These are phyloP conservation scores for Xylaria cubensis DNA, from an alignment of 495 filamentous ascomycete genomes.

Conservation along the genomic window DNA sequence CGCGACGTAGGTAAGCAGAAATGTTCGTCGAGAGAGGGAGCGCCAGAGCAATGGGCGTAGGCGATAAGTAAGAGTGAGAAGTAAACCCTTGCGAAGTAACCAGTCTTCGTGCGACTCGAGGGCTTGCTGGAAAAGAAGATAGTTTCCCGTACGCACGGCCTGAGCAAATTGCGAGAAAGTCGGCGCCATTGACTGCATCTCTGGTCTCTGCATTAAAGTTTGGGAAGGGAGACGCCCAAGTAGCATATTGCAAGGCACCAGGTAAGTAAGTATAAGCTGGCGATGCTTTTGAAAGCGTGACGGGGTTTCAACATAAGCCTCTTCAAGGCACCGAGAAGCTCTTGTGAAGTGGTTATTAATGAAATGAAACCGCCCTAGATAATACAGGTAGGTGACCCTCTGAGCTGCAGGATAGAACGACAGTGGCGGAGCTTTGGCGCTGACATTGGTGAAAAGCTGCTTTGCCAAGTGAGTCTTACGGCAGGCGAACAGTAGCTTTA, in stretches of 20 bases:
- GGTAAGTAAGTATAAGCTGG: constrained; percentile 80
- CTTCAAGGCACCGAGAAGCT: constrained; percentile 74
- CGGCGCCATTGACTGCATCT: constrained; percentile 70
- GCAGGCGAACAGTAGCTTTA: constrained; percentile 86
- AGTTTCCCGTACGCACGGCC: constrained; percentile 80
- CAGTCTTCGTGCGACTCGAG: constrained; percentile 64
- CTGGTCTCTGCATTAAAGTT: constrained; percentile 69
- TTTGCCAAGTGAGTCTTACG: constrained; percentile 71
- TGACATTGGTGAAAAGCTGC: constrained; percentile 89
- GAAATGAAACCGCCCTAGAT: constrained; percentile 88
- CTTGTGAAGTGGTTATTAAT: constrained; percentile 79
- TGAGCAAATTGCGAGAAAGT: constrained; percentile 76
- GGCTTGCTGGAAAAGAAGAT: constrained; percentile 75
- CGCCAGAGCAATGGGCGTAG: constrained; percentile 87
- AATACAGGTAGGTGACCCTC: constrained; percentile 91
- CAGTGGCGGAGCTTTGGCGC: constrained; percentile 78
- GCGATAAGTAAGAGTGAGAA: constrained; percentile 71
- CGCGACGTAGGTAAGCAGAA: constrained; percentile 63
- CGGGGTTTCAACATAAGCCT: constrained; percentile 81
- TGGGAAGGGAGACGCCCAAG: constrained; percentile 82
- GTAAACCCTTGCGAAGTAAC: constrained; percentile 77
- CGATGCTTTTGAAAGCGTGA: constrained; percentile 71
- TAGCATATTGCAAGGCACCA: constrained; percentile 82
- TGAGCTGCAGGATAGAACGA: constrained; percentile 84
- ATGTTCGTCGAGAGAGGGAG: constrained; percentile 77